phyloP scores from a whole-genome alignment of 129 eudicot species.

The Saposhnikovia divaricata region DNA sequence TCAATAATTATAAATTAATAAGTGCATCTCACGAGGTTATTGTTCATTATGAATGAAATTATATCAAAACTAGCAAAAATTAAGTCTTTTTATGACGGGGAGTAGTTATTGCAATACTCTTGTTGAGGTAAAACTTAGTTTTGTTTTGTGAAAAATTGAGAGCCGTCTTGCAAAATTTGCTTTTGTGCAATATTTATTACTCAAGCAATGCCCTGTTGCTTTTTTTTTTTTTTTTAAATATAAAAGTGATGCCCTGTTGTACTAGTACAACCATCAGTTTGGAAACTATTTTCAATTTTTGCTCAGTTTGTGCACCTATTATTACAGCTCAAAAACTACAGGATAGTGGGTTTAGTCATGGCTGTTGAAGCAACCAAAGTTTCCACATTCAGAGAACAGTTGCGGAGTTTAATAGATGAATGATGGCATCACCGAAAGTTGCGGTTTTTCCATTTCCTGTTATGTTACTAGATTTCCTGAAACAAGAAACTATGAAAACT shows the following conservation, averaged over 20 bases:
- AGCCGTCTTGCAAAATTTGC: background rate
- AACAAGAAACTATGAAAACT: background rate
- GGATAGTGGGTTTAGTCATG: constrained; percentile 51
- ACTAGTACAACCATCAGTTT: background rate
- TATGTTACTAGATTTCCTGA: background rate
- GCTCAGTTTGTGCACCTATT: background rate
- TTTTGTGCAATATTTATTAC: background rate
- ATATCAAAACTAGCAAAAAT: background rate
- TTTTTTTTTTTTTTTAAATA: too few relatives aligned
- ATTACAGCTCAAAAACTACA: constrained; percentile 51
- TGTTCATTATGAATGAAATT: background rate
- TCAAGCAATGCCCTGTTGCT: background rate
- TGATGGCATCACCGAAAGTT: constrained; percentile 7
- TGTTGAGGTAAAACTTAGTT: background rate
- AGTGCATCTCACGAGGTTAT: background rate
- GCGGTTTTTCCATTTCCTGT: background rate
- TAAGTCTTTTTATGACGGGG: background rate
- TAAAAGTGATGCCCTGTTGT: background rate
- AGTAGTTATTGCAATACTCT: background rate
- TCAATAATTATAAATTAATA: background rate
- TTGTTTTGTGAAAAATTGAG: background rate
- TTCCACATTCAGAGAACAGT: constrained; percentile 29
- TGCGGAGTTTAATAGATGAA: constrained; percentile 47
- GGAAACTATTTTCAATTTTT: background rate
- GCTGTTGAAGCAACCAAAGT: constrained; percentile 48